Evolutionary conservation across 345 rosid species (phyloP).

Genomic region (Crucihimalaya himalaica): DNA sequence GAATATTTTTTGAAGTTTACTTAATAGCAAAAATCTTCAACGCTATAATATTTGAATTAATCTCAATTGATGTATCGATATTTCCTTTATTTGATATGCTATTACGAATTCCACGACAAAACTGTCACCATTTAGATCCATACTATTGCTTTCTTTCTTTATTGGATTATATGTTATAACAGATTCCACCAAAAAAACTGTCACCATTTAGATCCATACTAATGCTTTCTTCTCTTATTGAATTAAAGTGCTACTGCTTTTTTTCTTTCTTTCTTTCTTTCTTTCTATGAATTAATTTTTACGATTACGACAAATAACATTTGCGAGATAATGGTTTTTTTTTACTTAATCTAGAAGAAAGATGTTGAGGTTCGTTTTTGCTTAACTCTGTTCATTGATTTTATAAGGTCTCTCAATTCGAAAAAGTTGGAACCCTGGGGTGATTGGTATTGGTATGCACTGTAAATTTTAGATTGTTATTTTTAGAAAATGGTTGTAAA

Average conservation of each 20-base stretch:
- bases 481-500: too few species aligned
- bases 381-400: conserved; percentile 1
- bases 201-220: conserved; percentile 28
- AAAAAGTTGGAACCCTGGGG: conserved; percentile 1
- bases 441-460: too few species aligned
- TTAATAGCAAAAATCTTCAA: neutral
- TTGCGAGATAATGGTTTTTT: neutral
- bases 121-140: conserved; percentile 17
- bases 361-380: conserved; percentile 6
- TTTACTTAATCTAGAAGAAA: neutral
- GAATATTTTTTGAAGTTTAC: neutral
- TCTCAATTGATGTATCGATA: neutral
- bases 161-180: conserved; percentile 6
- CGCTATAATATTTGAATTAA: neutral
- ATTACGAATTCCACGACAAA: conserved; percentile 3
- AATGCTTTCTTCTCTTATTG: conserved; percentile 35
- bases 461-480: too few species aligned
- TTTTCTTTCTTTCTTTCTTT: neutral
- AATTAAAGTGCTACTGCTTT: conserved; percentile 20
- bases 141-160: conserved; percentile 18
- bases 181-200: conserved; percentile 1
- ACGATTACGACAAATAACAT: conserved; percentile 28
- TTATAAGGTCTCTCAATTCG: conserved; percentile 1
- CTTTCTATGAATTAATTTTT: neutral
- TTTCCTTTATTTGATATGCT: neutral